Evolutionary conservation across 257 asterid genomes (phyloP).

Genomic region (Primulina tabacum): DNA sequence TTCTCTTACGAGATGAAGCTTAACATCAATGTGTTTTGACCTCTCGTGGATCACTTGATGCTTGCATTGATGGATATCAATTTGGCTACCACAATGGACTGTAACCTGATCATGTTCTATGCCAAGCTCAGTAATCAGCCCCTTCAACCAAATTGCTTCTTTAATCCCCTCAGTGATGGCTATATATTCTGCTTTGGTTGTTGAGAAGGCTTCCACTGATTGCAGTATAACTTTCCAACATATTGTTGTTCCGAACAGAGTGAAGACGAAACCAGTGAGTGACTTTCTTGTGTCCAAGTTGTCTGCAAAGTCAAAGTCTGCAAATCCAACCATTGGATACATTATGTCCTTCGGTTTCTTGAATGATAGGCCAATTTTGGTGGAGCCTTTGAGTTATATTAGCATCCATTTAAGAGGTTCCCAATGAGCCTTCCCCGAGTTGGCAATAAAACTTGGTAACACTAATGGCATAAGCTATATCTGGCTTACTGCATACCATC

Average conservation of each 20-base stretch:
- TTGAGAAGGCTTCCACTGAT: not conserved
- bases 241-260: not conserved
- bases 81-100: conserved; percentile 1
- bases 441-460: not conserved
- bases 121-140: not conserved
- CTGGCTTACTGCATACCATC: not conserved
- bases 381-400: not conserved
- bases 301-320: too few species aligned
- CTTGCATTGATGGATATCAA: not conserved
- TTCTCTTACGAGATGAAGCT: not conserved
- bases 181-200: not conserved
- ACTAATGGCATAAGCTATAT: not conserved
- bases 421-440: not conserved
- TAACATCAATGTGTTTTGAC: not conserved
- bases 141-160: not conserved
- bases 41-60: not conserved
- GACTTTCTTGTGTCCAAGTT: not conserved
- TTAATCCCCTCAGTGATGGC: not conserved
- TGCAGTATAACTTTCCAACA: not conserved
- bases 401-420: not conserved
- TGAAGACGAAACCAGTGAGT: not conserved
- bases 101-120: not conserved
- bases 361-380: too few species aligned
- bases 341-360: too few species aligned
- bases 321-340: too few species aligned